Evolutionary conservation across 371 early-diverging fungal genomes (phyloP).

Genomic region (Entomophthora muscae): DNA sequence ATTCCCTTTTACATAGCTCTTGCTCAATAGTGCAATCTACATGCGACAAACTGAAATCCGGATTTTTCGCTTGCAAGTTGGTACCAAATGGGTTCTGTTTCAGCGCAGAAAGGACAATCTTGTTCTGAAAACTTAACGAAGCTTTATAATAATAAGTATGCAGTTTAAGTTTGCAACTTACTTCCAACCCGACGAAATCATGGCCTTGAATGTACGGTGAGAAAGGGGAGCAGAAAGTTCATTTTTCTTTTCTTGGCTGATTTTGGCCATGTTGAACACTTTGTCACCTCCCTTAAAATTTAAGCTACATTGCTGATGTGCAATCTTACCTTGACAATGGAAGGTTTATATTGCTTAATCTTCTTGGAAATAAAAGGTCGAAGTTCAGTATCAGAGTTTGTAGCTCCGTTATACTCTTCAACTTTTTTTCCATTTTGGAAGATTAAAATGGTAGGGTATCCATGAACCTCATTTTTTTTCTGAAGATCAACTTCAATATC

Average conservation of each 20-base stretch:
- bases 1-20: not conserved
- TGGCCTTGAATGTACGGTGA: not conserved
- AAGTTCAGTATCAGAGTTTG: not conserved
- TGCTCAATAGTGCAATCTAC: not conserved
- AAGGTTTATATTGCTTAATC: not conserved
- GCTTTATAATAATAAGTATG: too few relatives aligned
- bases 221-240: not conserved
- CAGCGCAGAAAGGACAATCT: not conserved
- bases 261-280: not conserved
- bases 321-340: not conserved
- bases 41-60: not conserved
- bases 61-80: not conserved
- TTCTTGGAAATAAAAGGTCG: not conserved
- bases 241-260: not conserved
- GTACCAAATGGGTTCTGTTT: not conserved
- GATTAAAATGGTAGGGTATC: constrained; percentile 1
- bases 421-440: not conserved
- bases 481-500: not conserved
- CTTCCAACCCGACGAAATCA: not conserved
- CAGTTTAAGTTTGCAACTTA: not conserved
- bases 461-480: not conserved
- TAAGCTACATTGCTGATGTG: not conserved
- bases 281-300: not conserved
- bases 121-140: not conserved
- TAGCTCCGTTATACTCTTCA: not conserved